Conservation (phyloP, 768 basidiomycete genomes). For the Coprinopsis marcescibilis region DNA sequence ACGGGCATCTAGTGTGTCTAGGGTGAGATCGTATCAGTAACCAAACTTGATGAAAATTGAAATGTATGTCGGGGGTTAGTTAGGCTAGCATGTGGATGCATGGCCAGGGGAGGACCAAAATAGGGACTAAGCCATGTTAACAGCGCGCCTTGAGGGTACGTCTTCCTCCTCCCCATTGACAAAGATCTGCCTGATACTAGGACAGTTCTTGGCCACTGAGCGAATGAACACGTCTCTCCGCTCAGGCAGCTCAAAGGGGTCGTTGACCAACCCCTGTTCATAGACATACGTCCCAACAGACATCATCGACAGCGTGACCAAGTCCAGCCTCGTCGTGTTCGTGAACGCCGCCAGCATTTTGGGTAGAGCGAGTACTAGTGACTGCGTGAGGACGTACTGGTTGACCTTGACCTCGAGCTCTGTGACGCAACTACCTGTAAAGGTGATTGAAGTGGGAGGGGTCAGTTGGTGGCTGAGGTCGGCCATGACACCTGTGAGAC, state of each 20-base stretch:
- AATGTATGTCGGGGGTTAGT: no score
- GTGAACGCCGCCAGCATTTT: conserved; percentile 18
- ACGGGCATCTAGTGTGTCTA: no score
- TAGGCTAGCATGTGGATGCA: no score
- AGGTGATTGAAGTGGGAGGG: conserved; percentile 1
- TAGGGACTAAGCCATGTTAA: no score
- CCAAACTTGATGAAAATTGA: no score
- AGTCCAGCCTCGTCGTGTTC: conserved; percentile 11
- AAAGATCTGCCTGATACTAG: neutral
- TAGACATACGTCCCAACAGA: conserved; percentile 9
- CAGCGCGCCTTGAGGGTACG: neutral
- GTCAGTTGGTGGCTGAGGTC: no score
- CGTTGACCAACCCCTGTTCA: neutral
- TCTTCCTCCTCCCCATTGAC: conserved; percentile 1
- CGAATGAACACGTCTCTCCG: neutral
- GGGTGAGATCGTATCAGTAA: no score
- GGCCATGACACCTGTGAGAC: neutral
- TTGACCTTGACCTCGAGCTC: neutral
- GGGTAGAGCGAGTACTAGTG: conserved; percentile 15
- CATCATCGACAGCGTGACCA: conserved; percentile 12
- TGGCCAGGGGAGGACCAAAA: no score
- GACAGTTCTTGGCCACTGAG: neutral
- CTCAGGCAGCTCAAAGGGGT: neutral
- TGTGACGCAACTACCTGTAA: no score
- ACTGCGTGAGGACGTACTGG: conserved; percentile 17